Evolutionary conservation across 2,329 filamentous ascomycete species (phyloP).

Genomic region (Exserohilum turcica): DNA sequence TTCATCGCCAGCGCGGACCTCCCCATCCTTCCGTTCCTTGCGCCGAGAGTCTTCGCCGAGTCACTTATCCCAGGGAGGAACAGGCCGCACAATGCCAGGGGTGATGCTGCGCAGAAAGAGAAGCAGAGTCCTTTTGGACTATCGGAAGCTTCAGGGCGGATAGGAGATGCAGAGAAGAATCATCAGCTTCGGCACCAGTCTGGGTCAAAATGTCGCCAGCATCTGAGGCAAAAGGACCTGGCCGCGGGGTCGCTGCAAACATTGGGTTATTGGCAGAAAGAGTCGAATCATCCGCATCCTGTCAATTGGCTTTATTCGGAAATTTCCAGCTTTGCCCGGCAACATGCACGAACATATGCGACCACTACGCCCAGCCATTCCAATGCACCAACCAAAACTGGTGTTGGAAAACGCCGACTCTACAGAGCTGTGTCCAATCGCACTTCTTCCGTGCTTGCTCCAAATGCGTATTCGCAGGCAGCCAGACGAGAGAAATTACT

Average conservation of each 20-base stretch:
- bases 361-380: not conserved
- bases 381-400: not conserved
- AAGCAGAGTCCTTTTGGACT: constrained; percentile 4
- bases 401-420: not conserved
- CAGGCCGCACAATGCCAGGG: constrained; percentile 14
- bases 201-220: constrained; percentile 1
- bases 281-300: not conserved
- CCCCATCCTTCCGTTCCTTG: constrained; percentile 48
- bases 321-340: constrained; percentile 28
- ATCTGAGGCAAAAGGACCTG: not conserved
- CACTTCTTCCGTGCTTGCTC: constrained; percentile 1
- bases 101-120: constrained; percentile 20
- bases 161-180: not conserved
- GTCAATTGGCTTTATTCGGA: constrained; percentile 30
- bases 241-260: constrained; percentile 7
- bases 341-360: constrained; percentile 16
- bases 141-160: not conserved
- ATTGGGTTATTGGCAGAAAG: not conserved
- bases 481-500: constrained; percentile 10
- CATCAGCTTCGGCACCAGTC: not conserved
- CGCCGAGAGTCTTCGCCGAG: constrained; percentile 43
- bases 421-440: not conserved
- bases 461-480: constrained; percentile 2
- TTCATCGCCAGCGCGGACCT: constrained; percentile 37
- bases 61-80: constrained; percentile 21